Conservation (phyloP, 2,329 filamentous ascomycete genomes). For the Calonectria crousiana region DNA sequence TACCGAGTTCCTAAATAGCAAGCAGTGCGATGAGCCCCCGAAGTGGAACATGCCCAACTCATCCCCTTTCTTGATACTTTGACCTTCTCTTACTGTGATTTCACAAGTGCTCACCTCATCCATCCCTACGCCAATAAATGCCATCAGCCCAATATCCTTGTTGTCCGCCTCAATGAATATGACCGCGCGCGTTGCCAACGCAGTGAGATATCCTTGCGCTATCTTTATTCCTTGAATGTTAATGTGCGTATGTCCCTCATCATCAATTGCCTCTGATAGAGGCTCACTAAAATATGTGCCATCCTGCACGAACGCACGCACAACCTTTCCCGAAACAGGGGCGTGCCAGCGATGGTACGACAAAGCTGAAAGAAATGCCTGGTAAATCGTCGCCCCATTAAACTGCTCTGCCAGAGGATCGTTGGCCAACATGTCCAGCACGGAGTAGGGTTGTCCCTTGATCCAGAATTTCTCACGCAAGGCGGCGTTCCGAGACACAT, state of each 20-base stretch:
- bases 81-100: constrained; percentile 74
- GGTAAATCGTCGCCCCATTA: constrained; percentile 74
- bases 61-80: constrained; percentile 76
- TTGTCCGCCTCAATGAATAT: constrained; percentile 80
- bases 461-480: constrained; percentile 74
- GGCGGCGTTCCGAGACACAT: constrained; percentile 62
- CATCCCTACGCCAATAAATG: constrained; percentile 80
- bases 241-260: constrained; percentile 40
- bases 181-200: constrained; percentile 75
- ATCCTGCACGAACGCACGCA: constrained; percentile 67
- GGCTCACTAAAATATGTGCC: constrained; percentile 79
- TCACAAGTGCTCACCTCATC: constrained; percentile 81
- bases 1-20: constrained; percentile 73
- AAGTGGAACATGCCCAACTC: constrained; percentile 85
- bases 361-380: constrained; percentile 75
- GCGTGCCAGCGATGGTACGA: constrained; percentile 81
- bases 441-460: constrained; percentile 77
- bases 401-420: constrained; percentile 67
- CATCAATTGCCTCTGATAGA: constrained; percentile 49
- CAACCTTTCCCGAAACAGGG: constrained; percentile 73
- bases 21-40: constrained; percentile 76
- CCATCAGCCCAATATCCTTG: constrained; percentile 74
- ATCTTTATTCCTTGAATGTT: constrained; percentile 56
- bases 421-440: constrained; percentile 72
- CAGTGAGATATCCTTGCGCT: constrained; percentile 75